Evolutionary conservation across 345 rosid genomes (phyloP).

Genomic region (Fremontodendron californicum): DNA sequence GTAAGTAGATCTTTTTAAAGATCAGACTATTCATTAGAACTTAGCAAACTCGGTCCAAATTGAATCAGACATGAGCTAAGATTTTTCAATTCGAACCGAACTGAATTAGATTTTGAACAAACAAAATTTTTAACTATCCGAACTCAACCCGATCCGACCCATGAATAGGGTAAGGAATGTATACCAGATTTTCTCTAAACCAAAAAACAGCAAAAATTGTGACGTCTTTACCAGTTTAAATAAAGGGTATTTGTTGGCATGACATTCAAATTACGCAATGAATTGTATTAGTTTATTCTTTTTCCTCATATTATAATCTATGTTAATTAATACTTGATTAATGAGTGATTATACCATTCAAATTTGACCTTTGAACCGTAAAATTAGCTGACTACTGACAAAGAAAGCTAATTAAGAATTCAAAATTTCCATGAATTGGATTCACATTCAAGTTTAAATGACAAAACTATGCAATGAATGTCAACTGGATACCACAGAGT

Average conservation of each 20-base stretch:
- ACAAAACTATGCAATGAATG: neutral
- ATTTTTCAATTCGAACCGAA: too few species aligned
- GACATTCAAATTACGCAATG: neutral
- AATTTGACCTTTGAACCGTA: neutral
- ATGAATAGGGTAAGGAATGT: too few species aligned
- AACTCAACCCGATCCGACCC: too few species aligned
- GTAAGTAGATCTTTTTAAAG: too few species aligned
- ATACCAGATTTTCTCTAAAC: neutral
- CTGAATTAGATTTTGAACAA: too few species aligned
- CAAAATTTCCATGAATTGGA: neutral
- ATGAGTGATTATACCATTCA: neutral
- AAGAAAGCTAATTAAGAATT: too few species aligned
- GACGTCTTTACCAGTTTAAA: too few species aligned
- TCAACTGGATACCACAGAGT: neutral
- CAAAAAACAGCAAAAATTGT: neutral
- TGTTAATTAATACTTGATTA: neutral
- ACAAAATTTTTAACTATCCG: too few species aligned
- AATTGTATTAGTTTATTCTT: neutral
- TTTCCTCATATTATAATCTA: too few species aligned
- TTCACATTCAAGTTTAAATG: neutral
- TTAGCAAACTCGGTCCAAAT: too few species aligned
- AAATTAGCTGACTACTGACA: neutral
- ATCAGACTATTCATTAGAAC: too few species aligned
- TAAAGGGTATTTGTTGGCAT: neutral
- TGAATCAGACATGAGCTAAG: too few species aligned